Evolutionary conservation across 2,329 filamentous ascomycete genomes (phyloP).

Genomic region (Ophiocordyceps camponoti-floridani): DNA sequence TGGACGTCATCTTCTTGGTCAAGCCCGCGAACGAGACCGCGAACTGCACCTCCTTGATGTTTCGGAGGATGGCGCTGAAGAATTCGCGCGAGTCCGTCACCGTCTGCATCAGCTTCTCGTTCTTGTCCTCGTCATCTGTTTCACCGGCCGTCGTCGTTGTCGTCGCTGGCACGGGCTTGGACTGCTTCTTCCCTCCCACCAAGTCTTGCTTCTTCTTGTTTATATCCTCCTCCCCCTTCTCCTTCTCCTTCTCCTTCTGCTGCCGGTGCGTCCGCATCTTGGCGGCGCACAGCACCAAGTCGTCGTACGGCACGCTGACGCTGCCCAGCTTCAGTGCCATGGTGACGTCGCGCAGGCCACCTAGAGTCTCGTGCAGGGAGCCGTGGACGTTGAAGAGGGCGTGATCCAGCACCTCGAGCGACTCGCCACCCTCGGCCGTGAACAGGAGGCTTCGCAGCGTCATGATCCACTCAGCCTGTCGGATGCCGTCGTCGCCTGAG

Average conservation of each 20-base stretch:
- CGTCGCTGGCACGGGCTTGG: not conserved
- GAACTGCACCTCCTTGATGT: constrained; percentile 92
- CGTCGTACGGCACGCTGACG: constrained; percentile 79
- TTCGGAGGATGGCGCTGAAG: constrained; percentile 70
- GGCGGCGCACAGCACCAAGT: constrained; percentile 47
- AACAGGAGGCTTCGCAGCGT: constrained; percentile 75
- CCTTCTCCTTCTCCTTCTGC: not conserved
- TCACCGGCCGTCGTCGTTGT: not conserved
- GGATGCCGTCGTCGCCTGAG: constrained; percentile 32
- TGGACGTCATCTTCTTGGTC: constrained; percentile 57
- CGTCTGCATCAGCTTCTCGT: constrained; percentile 56
- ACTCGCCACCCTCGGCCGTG: constrained; percentile 67
- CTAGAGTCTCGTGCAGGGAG: constrained; percentile 65
- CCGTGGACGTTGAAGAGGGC: constrained; percentile 83
- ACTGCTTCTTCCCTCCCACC: too few relatives aligned
- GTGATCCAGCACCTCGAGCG: constrained; percentile 76
- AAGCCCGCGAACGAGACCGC: constrained; percentile 81
- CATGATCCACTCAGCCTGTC: constrained; percentile 85
- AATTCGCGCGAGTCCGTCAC: constrained; percentile 91
- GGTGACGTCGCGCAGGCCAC: constrained; percentile 78
- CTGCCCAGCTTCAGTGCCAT: constrained; percentile 82
- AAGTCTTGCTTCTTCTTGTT: too few relatives aligned
- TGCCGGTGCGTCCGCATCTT: constrained; percentile 20
- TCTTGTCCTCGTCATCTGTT: constrained; percentile 5
- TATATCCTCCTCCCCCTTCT: too few relatives aligned